These are phyloP conservation scores for Cymodocea nodosa DNA, from an alignment of 116 monocot species.

Conservation along the genomic window DNA sequence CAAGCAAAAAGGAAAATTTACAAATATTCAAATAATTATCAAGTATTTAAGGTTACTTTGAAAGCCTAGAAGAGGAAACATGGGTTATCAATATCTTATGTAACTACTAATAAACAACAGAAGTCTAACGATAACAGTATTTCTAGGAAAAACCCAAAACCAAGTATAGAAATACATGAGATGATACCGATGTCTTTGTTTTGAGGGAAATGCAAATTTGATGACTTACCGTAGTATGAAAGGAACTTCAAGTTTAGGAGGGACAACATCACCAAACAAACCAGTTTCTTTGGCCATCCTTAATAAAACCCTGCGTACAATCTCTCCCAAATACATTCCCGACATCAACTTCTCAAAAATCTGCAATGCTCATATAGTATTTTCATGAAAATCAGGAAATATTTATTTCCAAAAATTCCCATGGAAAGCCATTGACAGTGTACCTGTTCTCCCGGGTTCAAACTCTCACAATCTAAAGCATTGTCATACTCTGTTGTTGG, in stretches of 20 bases:
- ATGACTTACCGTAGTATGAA: conserved; percentile 29
- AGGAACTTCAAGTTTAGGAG: conserved; percentile 32
- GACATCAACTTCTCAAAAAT: conserved; percentile 49
- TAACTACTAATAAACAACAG: not conserved
- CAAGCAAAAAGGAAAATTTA: too few species aligned
- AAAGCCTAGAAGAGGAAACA: too few species aligned
- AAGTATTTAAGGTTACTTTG: too few species aligned
- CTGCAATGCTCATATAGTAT: conserved; percentile 16
- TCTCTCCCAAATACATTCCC: conserved; percentile 62
- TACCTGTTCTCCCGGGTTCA: conserved; percentile 79
- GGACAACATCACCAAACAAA: conserved; percentile 28
- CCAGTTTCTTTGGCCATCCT: conserved; percentile 34
- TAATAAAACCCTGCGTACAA: conserved; percentile 43
- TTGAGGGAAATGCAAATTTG: not conserved
- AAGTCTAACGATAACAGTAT: too few species aligned
- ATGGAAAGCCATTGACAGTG: not conserved
- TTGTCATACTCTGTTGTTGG: conserved; percentile 54
- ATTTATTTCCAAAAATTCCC: not conserved
- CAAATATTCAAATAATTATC: too few species aligned
- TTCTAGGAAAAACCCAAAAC: not conserved
- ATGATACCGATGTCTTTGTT: not conserved
- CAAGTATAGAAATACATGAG: not conserved
- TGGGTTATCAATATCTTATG: too few species aligned
- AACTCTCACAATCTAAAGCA: conserved; percentile 55
- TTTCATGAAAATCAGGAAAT: not conserved